Percentiles rank a stretch among this genome's conserved stretches.
These are phyloP conservation scores for Entomortierella parvispora DNA, from an alignment of 192 early-diverging fungal species.

Conservation along the genomic window DNA sequence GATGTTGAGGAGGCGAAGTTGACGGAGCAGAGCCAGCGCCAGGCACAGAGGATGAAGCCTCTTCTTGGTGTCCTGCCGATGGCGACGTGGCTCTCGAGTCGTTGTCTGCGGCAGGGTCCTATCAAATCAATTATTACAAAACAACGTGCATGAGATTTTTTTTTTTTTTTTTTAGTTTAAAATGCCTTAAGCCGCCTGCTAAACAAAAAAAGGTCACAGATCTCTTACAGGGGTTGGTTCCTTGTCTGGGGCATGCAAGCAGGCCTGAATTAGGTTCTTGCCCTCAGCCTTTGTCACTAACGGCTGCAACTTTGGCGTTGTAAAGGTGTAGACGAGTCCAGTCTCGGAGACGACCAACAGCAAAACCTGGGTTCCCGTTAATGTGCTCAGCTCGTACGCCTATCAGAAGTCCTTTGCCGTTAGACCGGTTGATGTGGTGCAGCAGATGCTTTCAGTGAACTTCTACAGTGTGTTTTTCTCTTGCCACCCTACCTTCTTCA, in stretches of 20 bases:
- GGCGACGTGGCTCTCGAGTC: neutral
- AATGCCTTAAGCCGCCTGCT: too few relatives aligned
- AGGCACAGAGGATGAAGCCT: neutral
- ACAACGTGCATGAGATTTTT: too few relatives aligned
- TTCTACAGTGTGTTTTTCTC: neutral
- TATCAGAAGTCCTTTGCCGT: conserved; percentile 17
- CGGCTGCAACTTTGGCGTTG: conserved; percentile 93
- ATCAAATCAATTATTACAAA: too few relatives aligned
- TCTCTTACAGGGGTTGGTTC: conserved; percentile 47
- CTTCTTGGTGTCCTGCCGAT: conserved; percentile 7
- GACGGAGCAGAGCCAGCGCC: neutral
- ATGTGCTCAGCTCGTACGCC: conserved; percentile 92
- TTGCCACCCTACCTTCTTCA: conserved; percentile 90
- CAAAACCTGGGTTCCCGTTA: conserved; percentile 95
- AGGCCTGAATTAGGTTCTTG: conserved; percentile 92
- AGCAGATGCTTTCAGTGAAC: neutral
- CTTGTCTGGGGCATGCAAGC: conserved; percentile 88
- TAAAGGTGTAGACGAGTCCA: conserved; percentile 95
- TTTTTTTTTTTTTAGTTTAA: too few relatives aligned
- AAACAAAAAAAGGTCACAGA: too few relatives aligned
- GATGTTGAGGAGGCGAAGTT: conserved; percentile 15
- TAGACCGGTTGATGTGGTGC: conserved; percentile 1
- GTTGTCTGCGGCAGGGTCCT: neutral
- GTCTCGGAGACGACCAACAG: conserved; percentile 95
- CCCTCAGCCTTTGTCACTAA: conserved; percentile 92